These are phyloP conservation scores for Termitomyces sp. DNA, from an alignment of 768 basidiomycete species.

Conservation along the genomic window DNA sequence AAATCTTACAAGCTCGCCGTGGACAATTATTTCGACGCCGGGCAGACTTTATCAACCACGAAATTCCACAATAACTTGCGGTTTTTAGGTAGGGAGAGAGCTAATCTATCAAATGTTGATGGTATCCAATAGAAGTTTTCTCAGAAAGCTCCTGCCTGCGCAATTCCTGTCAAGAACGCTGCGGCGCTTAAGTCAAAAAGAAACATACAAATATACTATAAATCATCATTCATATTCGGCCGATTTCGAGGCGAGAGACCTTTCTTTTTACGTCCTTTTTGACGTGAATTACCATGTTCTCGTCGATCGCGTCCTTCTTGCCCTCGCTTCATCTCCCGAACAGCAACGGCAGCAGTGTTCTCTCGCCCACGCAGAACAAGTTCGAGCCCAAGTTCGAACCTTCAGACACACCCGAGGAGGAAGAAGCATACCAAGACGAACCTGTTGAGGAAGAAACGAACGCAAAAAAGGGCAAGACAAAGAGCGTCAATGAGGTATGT, in stretches of 20 bases:
- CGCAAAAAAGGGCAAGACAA: slow-evolving; percentile 38
- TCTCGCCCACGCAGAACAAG: background rate
- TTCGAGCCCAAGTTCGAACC: slow-evolving; percentile 10
- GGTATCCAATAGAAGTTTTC: background rate
- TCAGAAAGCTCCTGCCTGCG: background rate
- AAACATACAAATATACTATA: slow-evolving; percentile 10
- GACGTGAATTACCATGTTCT: slow-evolving; percentile 13
- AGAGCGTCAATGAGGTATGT: slow-evolving; percentile 46
- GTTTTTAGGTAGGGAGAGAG: background rate
- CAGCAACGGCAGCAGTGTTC: slow-evolving; percentile 5
- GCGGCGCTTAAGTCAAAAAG: background rate
- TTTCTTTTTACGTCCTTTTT: background rate
- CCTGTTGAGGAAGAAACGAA: slow-evolving; percentile 24
- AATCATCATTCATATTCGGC: background rate
- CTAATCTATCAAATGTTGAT: background rate
- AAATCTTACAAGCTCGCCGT: background rate
- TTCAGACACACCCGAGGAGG: slow-evolving; percentile 12
- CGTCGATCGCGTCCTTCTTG: slow-evolving; percentile 17
- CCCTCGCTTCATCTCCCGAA: slow-evolving; percentile 15
- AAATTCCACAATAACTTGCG: background rate
- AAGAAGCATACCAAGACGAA: slow-evolving; percentile 18
- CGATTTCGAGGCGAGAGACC: slow-evolving; percentile 1
- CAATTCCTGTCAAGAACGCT: background rate
- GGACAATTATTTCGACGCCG: background rate
- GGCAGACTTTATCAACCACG: background rate